Conservation (phyloP, 2,329 filamentous ascomycete genomes). For the Monilinia aucupariae region DNA sequence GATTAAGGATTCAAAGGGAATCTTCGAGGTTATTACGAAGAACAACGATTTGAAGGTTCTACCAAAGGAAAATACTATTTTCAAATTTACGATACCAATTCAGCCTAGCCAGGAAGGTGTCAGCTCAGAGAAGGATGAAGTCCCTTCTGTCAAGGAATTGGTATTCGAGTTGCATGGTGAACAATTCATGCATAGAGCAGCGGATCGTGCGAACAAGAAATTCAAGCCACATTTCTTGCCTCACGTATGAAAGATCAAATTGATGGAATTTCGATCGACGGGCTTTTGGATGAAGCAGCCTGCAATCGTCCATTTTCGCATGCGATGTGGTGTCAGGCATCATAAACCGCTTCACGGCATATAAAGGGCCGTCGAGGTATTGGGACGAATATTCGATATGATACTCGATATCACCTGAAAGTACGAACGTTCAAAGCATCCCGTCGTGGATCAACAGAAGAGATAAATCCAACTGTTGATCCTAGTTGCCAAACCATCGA, state of each 20-base stretch:
- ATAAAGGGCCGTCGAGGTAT: neutral
- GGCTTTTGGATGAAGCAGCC: neutral
- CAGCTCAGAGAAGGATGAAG: constrained; percentile 13
- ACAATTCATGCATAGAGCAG: constrained; percentile 76
- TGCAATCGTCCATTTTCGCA: neutral
- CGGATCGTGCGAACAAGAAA: constrained; percentile 84
- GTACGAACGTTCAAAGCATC: neutral
- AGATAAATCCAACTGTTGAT: neutral
- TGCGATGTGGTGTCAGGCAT: no score
- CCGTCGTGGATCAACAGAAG: neutral
- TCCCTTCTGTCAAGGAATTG: constrained; percentile 42
- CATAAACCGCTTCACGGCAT: neutral
- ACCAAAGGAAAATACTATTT: constrained; percentile 86
- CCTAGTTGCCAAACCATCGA: neutral
- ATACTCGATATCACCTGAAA: neutral
- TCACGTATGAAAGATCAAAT: constrained; percentile 52
- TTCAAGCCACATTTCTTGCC: constrained; percentile 80
- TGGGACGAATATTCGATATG: no score
- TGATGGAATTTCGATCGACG: no score
- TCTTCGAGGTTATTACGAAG: constrained; percentile 76
- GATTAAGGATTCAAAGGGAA: constrained; percentile 79
- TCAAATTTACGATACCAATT: constrained; percentile 65
- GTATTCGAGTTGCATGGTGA: constrained; percentile 83
- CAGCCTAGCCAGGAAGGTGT: constrained; percentile 24
- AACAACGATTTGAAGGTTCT: constrained; percentile 65